These are phyloP conservation scores for Trichoderma harzianum DNA, from an alignment of 2,329 filamentous ascomycete genomes.

Conservation along the genomic window DNA sequence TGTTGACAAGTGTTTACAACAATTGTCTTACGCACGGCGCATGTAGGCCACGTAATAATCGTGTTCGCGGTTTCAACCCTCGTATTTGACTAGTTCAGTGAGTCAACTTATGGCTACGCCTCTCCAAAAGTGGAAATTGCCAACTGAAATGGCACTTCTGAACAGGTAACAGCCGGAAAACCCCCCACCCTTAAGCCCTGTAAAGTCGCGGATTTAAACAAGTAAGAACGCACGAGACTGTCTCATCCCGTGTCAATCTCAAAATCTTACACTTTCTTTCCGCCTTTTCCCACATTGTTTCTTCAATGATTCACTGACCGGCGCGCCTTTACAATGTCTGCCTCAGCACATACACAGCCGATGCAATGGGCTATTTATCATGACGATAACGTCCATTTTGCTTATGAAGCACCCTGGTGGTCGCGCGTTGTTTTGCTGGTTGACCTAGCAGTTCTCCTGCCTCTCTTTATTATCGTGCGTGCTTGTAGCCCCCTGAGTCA, in stretches of 20 bases:
- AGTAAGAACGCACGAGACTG: not conserved
- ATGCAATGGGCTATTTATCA: constrained; percentile 13
- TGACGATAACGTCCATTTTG: not conserved
- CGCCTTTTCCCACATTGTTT: not conserved
- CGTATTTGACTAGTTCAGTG: not conserved
- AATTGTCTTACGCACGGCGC: not conserved
- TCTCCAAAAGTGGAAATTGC: not conserved
- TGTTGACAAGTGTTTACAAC: not conserved
- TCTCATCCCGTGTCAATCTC: not conserved
- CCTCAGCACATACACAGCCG: not conserved
- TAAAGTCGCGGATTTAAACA: not conserved
- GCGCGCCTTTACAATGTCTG: not conserved
- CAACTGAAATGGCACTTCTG: not conserved
- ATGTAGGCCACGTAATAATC: not conserved
- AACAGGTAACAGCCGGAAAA: not conserved
- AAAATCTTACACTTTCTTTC: not conserved
- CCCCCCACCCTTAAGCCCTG: not conserved
- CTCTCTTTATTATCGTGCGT: constrained; percentile 43
- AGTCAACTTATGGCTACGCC: not conserved
- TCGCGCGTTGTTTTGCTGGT: constrained; percentile 37
- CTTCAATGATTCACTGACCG: not conserved
- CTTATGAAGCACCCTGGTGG: constrained; percentile 28
- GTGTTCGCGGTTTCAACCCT: not conserved
- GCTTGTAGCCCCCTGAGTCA: not conserved
- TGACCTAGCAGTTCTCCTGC: constrained; percentile 45